Conservation (phyloP, 1,284 basidiomycete species). For the Peniophora sp. region DNA sequence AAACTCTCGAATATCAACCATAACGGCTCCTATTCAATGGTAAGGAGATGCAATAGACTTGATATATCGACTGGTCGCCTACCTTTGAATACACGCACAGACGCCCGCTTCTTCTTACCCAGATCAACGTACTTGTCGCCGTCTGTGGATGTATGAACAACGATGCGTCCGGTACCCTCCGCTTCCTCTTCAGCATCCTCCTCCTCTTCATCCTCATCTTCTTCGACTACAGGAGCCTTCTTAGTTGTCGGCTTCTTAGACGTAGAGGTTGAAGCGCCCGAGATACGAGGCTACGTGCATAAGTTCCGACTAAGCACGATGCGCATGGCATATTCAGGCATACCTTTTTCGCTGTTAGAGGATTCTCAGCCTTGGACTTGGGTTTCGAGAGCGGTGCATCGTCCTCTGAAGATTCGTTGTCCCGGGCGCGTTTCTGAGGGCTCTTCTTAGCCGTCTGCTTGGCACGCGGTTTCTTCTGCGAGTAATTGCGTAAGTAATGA, state of each 20-base stretch:
- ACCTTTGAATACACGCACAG: slow-evolving; percentile 69
- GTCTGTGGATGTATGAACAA: slow-evolving; percentile 25
- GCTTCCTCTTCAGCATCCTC: slow-evolving; percentile 5
- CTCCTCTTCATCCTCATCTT: neutral
- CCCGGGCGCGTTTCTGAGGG: too few species aligned
- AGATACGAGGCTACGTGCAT: too few species aligned
- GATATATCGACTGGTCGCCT: slow-evolving; percentile 6
- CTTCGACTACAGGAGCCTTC: slow-evolving; percentile 7
- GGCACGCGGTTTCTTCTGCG: too few species aligned
- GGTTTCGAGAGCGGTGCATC: slow-evolving; percentile 11
- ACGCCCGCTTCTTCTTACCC: slow-evolving; percentile 64
- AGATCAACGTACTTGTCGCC: slow-evolving; percentile 62
- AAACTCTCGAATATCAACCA: slow-evolving; percentile 77
- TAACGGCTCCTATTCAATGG: slow-evolving; percentile 33
- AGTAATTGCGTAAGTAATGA: too few species aligned
- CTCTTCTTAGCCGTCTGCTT: too few species aligned
- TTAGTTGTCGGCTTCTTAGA: slow-evolving; percentile 8
- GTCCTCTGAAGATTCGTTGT: neutral
- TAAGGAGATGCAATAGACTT: neutral
- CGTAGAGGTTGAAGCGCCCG: neutral
- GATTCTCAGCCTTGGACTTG: slow-evolving; percentile 8
- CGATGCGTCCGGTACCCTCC: slow-evolving; percentile 9
- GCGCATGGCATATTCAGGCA: too few species aligned
- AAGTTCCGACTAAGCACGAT: too few species aligned
- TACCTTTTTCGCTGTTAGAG: neutral